These are phyloP conservation scores for Puccinia triticina DNA, from an alignment of 1,284 basidiomycete species.

Conservation along the genomic window DNA sequence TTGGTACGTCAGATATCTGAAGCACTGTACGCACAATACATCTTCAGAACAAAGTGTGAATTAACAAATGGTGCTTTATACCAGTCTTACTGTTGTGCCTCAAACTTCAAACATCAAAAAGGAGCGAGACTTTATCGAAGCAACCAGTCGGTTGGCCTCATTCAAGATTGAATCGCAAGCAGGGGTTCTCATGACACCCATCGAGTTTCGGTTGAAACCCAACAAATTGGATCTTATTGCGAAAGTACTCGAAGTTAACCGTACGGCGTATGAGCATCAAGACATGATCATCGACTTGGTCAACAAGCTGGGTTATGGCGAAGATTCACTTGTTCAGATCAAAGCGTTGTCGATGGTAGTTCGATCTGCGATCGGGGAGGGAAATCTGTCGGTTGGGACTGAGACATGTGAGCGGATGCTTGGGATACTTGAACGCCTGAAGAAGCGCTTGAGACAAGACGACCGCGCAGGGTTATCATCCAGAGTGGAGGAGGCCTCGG, in stretches of 20 bases:
- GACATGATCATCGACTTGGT: slow-evolving; percentile 85
- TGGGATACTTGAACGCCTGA: slow-evolving; percentile 66
- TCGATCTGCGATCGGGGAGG: slow-evolving; percentile 75
- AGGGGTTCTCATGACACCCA: slow-evolving; percentile 77
- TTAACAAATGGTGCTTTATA: background rate
- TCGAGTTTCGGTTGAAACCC: slow-evolving; percentile 84
- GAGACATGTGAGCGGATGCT: slow-evolving; percentile 75
- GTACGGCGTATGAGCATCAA: slow-evolving; percentile 81
- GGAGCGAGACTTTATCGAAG: slow-evolving; percentile 90
- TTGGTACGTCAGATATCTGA: slow-evolving; percentile 67
- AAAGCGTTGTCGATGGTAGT: slow-evolving; percentile 83
- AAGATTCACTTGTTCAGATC: slow-evolving; percentile 72
- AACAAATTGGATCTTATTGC: slow-evolving; percentile 78
- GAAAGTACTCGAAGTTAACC: slow-evolving; percentile 76
- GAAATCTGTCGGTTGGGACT: slow-evolving; percentile 74
- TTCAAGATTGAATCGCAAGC: slow-evolving; percentile 76
- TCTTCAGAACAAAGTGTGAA: background rate
- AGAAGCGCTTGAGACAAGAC: slow-evolving; percentile 52
- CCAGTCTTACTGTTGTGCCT: slow-evolving; percentile 73
- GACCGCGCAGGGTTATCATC: slow-evolving; percentile 47
- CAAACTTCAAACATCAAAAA: slow-evolving; percentile 68
- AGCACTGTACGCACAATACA: background rate
- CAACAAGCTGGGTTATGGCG: slow-evolving; percentile 78
- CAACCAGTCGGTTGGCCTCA: slow-evolving; percentile 80
- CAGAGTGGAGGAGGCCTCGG: slow-evolving; percentile 66